These are phyloP conservation scores for Fusarium abutilonis DNA, from an alignment of 2,329 filamentous ascomycete species.

Conservation along the genomic window DNA sequence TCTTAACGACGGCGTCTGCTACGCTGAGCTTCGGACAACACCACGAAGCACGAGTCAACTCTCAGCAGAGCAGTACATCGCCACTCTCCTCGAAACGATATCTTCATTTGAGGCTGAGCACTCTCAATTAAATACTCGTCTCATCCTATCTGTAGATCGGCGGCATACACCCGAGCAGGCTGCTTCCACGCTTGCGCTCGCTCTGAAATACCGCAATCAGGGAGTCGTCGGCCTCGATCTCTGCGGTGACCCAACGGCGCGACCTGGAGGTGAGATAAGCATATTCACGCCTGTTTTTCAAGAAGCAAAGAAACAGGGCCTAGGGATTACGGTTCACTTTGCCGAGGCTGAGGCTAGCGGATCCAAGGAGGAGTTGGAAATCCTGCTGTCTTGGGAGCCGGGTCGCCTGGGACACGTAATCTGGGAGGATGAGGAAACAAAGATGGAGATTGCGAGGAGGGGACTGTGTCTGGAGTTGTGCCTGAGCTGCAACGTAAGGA, in stretches of 20 bases:
- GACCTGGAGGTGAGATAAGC: conserved; percentile 65
- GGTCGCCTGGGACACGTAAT: conserved; percentile 82
- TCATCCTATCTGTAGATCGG: conserved; percentile 81
- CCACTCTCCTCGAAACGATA: conserved; percentile 73
- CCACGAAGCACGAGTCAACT: conserved; percentile 71
- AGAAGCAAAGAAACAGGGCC: conserved; percentile 61
- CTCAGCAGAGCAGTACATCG: conserved; percentile 71
- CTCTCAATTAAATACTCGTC: conserved; percentile 63
- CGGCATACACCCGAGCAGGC: conserved; percentile 69
- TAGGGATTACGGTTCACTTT: conserved; percentile 80
- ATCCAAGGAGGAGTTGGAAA: conserved; percentile 67
- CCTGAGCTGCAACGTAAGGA: conserved; percentile 82
- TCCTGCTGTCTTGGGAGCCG: conserved; percentile 72
- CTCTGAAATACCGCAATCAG: conserved; percentile 59
- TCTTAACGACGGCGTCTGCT: conserved; percentile 74
- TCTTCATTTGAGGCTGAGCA: conserved; percentile 57
- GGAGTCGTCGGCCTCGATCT: conserved; percentile 80
- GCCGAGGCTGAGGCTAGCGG: conserved; percentile 72
- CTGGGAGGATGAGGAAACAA: conserved; percentile 71
- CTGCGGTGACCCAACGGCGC: conserved; percentile 73
- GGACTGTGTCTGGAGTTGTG: conserved; percentile 78
- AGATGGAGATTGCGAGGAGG: conserved; percentile 60
- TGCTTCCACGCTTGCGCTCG: conserved; percentile 70
- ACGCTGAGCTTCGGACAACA: conserved; percentile 83
- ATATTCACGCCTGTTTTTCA: conserved; percentile 69